These are phyloP conservation scores for Colletotrichum chrysophilum DNA, from an alignment of 2,329 filamentous ascomycete genomes.

Conservation along the genomic window DNA sequence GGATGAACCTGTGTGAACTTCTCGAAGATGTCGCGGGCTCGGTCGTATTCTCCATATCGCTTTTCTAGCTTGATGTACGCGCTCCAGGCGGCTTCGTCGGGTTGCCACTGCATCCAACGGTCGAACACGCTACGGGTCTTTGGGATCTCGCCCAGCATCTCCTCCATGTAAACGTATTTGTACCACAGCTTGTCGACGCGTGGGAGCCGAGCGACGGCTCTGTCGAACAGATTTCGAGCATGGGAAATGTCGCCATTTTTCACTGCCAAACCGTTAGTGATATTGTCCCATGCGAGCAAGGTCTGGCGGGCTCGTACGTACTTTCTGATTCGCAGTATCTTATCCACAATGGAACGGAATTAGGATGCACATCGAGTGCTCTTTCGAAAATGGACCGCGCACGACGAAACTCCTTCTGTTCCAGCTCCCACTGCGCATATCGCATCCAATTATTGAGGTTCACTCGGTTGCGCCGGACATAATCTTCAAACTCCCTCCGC, in stretches of 20 bases:
- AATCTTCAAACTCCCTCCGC: slow-evolving; percentile 96
- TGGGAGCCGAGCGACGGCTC: slow-evolving; percentile 90
- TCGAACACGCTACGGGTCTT: slow-evolving; percentile 95
- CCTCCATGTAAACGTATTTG: slow-evolving; percentile 99
- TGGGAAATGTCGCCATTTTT: slow-evolving; percentile 86
- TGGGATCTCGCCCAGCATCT: slow-evolving; percentile 93
- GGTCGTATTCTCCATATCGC: slow-evolving; percentile 88
- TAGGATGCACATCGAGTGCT: slow-evolving; percentile 89
- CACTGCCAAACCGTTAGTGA: slow-evolving; percentile 3
- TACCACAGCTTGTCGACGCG: slow-evolving; percentile 98
- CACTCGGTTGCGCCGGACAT: slow-evolving; percentile 91
- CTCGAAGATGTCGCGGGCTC: slow-evolving; percentile 88
- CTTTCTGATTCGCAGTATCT: slow-evolving; percentile 93
- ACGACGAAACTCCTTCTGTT: slow-evolving; percentile 95
- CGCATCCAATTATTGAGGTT: slow-evolving; percentile 99
- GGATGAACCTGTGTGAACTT: slow-evolving; percentile 92
- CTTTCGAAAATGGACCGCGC: slow-evolving; percentile 94
- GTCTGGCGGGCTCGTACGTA: slow-evolving; percentile 65
- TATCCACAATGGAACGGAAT: slow-evolving; percentile 86
- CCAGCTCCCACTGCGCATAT: slow-evolving; percentile 96
- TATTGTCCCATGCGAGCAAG: neutral
- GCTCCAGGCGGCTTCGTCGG: slow-evolving; percentile 93
- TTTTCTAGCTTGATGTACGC: slow-evolving; percentile 98
- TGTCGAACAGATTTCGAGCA: slow-evolving; percentile 90
- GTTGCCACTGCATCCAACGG: slow-evolving; percentile 98